Conservation (phyloP, 148 eudicot species). For the Vaccinium myrtillus region DNA sequence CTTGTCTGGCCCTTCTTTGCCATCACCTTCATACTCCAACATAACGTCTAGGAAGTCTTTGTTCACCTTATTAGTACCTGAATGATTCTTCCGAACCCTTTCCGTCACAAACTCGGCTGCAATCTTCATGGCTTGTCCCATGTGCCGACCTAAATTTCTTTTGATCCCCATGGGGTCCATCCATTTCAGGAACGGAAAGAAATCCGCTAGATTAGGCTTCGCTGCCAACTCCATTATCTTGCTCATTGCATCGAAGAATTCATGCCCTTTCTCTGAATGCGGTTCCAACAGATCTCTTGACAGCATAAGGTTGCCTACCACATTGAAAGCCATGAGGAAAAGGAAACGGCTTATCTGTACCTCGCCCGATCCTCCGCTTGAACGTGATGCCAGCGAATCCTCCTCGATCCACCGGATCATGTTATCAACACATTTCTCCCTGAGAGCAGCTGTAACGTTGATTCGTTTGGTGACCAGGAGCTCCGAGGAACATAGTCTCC, state of each 20-base stretch:
- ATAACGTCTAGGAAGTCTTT: too few relatives aligned
- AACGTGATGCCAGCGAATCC: not conserved
- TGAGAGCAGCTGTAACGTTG: constrained; percentile 9
- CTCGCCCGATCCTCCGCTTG: constrained; percentile 10
- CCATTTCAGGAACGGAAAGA: constrained; percentile 6
- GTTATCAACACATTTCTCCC: constrained; percentile 18
- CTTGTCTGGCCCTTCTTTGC: too few relatives aligned
- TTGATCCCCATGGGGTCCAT: not conserved
- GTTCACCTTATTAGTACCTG: too few relatives aligned
- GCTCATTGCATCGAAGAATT: constrained; percentile 8
- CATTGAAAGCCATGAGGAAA: constrained; percentile 34
- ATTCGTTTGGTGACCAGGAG: constrained; percentile 18
- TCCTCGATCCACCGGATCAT: constrained; percentile 27
- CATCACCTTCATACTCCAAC: too few relatives aligned
- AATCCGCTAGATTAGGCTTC: constrained; percentile 15
- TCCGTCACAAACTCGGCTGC: too few relatives aligned
- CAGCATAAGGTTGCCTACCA: constrained; percentile 35
- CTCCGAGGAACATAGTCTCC: constrained; percentile 20
- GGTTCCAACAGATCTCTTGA: constrained; percentile 35
- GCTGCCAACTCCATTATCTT: constrained; percentile 6
- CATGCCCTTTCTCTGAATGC: not conserved
- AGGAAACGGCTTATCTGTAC: constrained; percentile 18
- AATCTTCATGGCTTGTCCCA: too few relatives aligned
- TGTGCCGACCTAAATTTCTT: too few relatives aligned
- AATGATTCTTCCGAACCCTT: too few relatives aligned